Percentiles rank a stretch among this genome's conserved stretches.
Evolutionary conservation across 2,329 filamentous ascomycete species (phyloP).

Genomic region (Aspergillus fijiensis): DNA sequence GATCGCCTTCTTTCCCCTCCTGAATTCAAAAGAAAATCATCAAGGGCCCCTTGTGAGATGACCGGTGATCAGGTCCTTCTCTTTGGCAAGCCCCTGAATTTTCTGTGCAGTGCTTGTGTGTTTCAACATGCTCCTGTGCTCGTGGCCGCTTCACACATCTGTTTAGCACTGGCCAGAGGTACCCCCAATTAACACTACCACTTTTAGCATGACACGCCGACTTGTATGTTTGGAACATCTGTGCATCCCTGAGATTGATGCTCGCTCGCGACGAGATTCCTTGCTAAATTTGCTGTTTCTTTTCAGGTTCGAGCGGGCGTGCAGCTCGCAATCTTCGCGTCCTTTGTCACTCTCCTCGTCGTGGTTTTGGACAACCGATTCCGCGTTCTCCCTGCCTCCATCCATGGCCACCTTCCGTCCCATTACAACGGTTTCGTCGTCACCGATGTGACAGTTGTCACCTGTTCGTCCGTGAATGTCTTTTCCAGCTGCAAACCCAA

Average conservation of each 20-base stretch:
- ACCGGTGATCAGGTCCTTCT: conserved; percentile 29
- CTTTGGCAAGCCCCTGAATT: conserved; percentile 22
- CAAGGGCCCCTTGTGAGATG: conserved; percentile 30
- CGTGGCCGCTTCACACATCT: conserved; percentile 26
- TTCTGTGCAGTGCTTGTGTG: conserved; percentile 17
- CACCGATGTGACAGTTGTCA: conserved; percentile 77
- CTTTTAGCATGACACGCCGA: conserved; percentile 43
- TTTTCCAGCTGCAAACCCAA: conserved; percentile 71
- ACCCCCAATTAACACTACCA: conserved; percentile 16
- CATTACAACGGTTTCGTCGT: conserved; percentile 83
- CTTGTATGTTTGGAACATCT: conserved; percentile 32
- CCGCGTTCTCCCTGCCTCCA: conserved; percentile 76
- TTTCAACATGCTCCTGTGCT: conserved; percentile 35
- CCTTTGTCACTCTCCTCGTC: conserved; percentile 68
- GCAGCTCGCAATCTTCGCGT: conserved; percentile 68
- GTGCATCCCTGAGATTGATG: not conserved
- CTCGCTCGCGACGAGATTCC: not conserved
- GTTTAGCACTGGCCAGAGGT: conserved; percentile 32
- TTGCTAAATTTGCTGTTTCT: not conserved
- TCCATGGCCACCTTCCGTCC: conserved; percentile 82
- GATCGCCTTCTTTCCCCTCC: conserved; percentile 11
- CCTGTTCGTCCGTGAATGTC: conserved; percentile 71
- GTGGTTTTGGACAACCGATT: conserved; percentile 87
- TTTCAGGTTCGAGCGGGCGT: conserved; percentile 62
- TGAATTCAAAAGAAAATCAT: conserved; percentile 5